phyloP scores from a whole-genome alignment of 108 stramenopile species.

The Pseudonitzschia delicatissima region DNA sequence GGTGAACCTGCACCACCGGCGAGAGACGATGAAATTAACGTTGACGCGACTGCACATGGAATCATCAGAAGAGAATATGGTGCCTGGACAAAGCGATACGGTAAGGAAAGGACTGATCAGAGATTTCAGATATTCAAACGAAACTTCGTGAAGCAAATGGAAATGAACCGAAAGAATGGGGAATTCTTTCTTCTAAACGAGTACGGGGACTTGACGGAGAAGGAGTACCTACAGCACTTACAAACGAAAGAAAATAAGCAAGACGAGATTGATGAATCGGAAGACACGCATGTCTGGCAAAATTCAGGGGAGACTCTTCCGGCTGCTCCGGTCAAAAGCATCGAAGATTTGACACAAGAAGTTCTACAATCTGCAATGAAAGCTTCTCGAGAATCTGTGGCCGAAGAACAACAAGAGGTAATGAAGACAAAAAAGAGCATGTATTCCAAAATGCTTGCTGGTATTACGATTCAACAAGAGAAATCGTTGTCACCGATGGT shows the following conservation, averaged over 20 bases:
- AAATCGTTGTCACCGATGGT: background rate
- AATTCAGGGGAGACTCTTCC: background rate
- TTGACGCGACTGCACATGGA: constrained; percentile 8
- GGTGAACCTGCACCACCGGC: background rate
- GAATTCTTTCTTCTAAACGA: constrained; percentile 15
- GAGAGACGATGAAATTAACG: constrained; percentile 9
- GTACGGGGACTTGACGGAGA: constrained; percentile 14
- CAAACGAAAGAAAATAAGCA: background rate
- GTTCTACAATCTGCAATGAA: constrained; percentile 8
- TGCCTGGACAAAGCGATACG: constrained; percentile 11
- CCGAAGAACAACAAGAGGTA: background rate
- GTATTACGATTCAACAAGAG: background rate
- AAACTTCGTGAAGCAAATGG: constrained; percentile 11
- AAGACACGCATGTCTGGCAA: constrained; percentile 10
- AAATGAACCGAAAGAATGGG: constrained; percentile 14
- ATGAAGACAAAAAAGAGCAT: background rate
- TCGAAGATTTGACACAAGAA: constrained; percentile 15
- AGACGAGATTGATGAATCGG: constrained; percentile 1
- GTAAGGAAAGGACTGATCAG: constrained; percentile 7
- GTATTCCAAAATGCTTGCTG: background rate
- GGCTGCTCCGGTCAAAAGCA: background rate
- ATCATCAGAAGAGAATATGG: constrained; percentile 18
- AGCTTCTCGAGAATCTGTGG: constrained; percentile 3
- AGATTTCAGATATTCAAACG: constrained; percentile 17
- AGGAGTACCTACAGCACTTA: constrained; percentile 2